These are phyloP conservation scores for Tephrocybe sp. DNA, from an alignment of 768 basidiomycete species.

Conservation along the genomic window DNA sequence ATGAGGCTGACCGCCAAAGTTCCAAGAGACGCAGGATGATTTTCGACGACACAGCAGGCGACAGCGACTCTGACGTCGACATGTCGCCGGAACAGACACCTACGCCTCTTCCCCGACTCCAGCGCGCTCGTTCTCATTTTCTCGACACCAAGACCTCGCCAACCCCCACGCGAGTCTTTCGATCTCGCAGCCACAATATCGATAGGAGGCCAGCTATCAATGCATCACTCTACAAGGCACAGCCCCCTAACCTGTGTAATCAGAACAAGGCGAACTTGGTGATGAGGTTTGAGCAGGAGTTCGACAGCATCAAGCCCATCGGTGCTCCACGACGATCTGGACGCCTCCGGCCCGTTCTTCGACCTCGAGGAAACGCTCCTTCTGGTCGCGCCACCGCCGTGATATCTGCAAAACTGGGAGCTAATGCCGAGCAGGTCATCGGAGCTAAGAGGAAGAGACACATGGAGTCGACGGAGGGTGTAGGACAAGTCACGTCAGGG, in stretches of 20 bases:
- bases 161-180: slow-evolving; percentile 14
- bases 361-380: no score
- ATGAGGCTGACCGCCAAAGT: slow-evolving; percentile 16
- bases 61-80: slow-evolving; percentile 12
- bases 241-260: slow-evolving; percentile 5
- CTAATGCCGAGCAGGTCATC: background rate
- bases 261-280: slow-evolving; percentile 3
- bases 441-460: slow-evolving; percentile 18
- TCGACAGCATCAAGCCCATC: slow-evolving; percentile 1
- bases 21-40: slow-evolving; percentile 26
- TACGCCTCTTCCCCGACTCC: slow-evolving; percentile 12
- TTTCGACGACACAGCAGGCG: slow-evolving; percentile 14
- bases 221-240: slow-evolving; percentile 10
- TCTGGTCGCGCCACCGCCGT: background rate
- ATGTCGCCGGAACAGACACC: slow-evolving; percentile 18
- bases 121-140: background rate
- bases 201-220: slow-evolving; percentile 9
- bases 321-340: slow-evolving; percentile 14
- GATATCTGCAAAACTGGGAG: background rate
- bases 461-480: background rate
- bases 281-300: background rate
- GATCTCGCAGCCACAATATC: slow-evolving; percentile 17
- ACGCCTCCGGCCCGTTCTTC: slow-evolving; percentile 11
- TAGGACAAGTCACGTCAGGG: slow-evolving; percentile 7
- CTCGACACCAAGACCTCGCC: slow-evolving; percentile 4